These are phyloP conservation scores for Rhodotorula kratochvilovae DNA, from an alignment of 768 basidiomycete species.

Conservation along the genomic window DNA sequence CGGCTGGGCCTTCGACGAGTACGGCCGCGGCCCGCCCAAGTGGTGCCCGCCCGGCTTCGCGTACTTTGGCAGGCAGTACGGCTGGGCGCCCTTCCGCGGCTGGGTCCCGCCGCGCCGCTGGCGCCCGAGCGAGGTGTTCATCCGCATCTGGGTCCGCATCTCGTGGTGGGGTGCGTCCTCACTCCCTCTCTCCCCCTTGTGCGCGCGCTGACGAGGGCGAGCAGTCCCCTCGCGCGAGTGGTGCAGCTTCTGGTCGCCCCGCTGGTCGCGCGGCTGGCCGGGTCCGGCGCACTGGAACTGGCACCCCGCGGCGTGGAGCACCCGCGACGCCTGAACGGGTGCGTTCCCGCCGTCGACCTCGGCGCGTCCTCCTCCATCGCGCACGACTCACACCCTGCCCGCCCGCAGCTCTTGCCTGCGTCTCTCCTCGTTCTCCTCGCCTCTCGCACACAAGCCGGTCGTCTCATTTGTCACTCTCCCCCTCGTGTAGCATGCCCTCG, in stretches of 20 bases:
- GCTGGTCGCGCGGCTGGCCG: neutral
- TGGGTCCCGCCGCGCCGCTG: neutral
- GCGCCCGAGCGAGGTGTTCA: constrained; percentile 1
- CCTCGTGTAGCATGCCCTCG: no score
- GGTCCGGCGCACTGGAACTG: neutral
- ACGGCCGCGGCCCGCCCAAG: neutral
- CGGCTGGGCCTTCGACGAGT: constrained; percentile 3
- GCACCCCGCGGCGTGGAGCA: neutral
- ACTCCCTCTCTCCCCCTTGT: neutral
- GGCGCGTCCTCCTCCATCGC: no score
- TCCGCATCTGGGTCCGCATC: neutral
- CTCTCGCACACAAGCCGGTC: no score
- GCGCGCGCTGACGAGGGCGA: neutral
- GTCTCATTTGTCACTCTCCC: no score
- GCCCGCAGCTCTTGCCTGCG: no score
- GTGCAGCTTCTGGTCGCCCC: neutral
- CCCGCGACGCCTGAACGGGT: no score
- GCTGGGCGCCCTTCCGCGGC: constrained; percentile 1
- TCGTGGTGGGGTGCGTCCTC: neutral
- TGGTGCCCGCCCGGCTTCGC: neutral
- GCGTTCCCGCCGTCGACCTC: no score
- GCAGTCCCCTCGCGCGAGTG: neutral
- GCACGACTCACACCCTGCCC: no score
- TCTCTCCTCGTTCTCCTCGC: no score
- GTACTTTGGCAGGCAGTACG: neutral